phyloP scores from a whole-genome alignment of 345 rosid genomes.

The Hypericum androsaemum region DNA sequence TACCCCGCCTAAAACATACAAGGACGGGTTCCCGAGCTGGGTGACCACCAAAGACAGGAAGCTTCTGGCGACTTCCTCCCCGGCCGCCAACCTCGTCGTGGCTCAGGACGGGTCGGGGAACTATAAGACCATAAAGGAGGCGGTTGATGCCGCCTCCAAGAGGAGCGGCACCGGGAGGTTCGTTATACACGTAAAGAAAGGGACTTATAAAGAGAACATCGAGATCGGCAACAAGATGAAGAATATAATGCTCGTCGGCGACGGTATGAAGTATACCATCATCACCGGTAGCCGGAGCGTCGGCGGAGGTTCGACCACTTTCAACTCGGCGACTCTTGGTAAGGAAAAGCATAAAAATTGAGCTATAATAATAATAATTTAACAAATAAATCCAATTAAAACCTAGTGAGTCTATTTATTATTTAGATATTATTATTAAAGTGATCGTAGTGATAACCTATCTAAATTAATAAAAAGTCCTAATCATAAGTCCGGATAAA shows the following conservation, averaged over 20 bases:
- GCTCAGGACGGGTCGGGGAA: conserved; percentile 64
- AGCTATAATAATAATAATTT: too few species aligned
- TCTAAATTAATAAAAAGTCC: too few species aligned
- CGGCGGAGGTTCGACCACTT: conserved; percentile 63
- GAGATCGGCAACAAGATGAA: conserved; percentile 41
- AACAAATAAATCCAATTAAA: too few species aligned
- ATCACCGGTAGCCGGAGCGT: conserved; percentile 69
- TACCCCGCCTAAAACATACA: conserved; percentile 25
- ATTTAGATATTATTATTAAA: too few species aligned
- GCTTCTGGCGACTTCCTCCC: conserved; percentile 36
- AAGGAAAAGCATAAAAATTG: conserved; percentile 14
- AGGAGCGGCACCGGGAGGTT: conserved; percentile 49
- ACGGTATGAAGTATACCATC: conserved; percentile 51
- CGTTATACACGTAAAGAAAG: conserved; percentile 58
- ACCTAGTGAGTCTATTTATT: too few species aligned
- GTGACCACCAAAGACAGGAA: conserved; percentile 52
- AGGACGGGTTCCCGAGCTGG: conserved; percentile 58
- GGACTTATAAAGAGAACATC: conserved; percentile 55
- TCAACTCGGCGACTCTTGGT: conserved; percentile 79
- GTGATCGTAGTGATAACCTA: too few species aligned
- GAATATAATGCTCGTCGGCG: conserved; percentile 72
- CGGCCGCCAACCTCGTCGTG: conserved; percentile 47
- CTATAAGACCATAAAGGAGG: conserved; percentile 42
- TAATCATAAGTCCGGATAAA: too few species aligned
- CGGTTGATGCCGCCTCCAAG: conserved; percentile 52